Evolutionary conservation across 768 basidiomycete species (phyloP).

Genomic region (Mycena epipterygia): DNA sequence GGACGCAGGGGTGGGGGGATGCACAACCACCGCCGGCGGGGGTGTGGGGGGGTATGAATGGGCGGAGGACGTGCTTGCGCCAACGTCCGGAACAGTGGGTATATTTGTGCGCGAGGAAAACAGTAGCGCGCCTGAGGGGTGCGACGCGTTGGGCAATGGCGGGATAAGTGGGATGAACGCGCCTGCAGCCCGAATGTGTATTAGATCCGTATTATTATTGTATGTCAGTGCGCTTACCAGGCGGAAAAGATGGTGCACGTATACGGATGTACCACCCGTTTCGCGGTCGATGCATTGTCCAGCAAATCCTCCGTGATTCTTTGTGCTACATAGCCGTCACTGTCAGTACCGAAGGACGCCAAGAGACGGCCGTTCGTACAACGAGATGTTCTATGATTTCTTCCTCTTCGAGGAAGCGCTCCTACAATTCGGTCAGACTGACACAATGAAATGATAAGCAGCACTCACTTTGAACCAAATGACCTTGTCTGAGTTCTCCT

Average conservation of each 20-base stretch:
- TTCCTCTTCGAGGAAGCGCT: slow-evolving; percentile 78
- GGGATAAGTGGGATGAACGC: slow-evolving; percentile 69
- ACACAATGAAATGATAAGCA: neutral
- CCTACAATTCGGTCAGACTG: slow-evolving; percentile 57
- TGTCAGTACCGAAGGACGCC: neutral
- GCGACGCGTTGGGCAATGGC: slow-evolving; percentile 59
- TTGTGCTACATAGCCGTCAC: slow-evolving; percentile 64
- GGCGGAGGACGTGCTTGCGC: slow-evolving; percentile 53
- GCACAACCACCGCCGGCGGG: slow-evolving; percentile 46
- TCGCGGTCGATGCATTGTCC: slow-evolving; percentile 85
- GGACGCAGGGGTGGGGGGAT: slow-evolving; percentile 50
- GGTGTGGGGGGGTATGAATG: slow-evolving; percentile 76
- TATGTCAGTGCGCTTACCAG: slow-evolving; percentile 42
- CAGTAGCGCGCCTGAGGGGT: slow-evolving; percentile 64
- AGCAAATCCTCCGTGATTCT: slow-evolving; percentile 72
- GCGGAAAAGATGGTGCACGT: slow-evolving; percentile 78
- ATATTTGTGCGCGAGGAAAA: slow-evolving; percentile 67
- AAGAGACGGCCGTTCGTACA: slow-evolving; percentile 49
- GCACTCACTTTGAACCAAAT: slow-evolving; percentile 80
- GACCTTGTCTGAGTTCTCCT: slow-evolving; percentile 69
- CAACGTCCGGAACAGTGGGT: slow-evolving; percentile 40
- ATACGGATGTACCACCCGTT: slow-evolving; percentile 90
- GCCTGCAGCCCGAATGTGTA: slow-evolving; percentile 39
- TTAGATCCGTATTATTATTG: neutral
- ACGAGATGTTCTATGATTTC: slow-evolving; percentile 84